These are phyloP conservation scores for Sporothrix luriei DNA, from an alignment of 2,329 filamentous ascomycete genomes.

Conservation along the genomic window DNA sequence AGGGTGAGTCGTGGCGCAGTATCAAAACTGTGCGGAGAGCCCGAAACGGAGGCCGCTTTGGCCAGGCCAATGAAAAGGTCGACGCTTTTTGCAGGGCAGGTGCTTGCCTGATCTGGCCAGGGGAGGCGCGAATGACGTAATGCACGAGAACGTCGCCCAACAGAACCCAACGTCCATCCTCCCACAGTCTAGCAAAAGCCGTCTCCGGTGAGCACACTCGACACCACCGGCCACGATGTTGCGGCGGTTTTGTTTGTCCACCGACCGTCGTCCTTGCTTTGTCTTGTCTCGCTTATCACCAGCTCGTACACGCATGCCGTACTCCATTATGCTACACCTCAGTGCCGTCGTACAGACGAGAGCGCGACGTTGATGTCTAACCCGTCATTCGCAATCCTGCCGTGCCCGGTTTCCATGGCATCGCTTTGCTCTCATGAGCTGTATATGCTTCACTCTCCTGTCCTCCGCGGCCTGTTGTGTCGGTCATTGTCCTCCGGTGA, in stretches of 20 bases:
- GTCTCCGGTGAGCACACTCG: neutral
- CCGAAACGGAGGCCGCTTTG: constrained; percentile 17
- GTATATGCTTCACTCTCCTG: neutral
- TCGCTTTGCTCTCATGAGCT: neutral
- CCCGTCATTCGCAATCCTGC: neutral
- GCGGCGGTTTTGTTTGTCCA: neutral
- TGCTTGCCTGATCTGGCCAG: neutral
- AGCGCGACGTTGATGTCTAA: neutral
- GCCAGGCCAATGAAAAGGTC: neutral
- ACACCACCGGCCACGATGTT: neutral
- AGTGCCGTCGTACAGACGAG: neutral
- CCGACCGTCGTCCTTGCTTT: neutral
- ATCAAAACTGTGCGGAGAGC: neutral
- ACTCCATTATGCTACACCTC: constrained; percentile 6
- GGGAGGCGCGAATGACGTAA: constrained; percentile 18
- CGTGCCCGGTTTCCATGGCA: neutral
- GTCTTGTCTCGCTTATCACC: constrained; percentile 7
- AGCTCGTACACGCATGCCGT: constrained; percentile 2
- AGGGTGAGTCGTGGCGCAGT: constrained; percentile 19
- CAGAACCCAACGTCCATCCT: neutral
- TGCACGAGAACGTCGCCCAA: neutral
- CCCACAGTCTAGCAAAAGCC: neutral
- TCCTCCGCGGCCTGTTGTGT: neutral
- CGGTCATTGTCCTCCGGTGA: neutral
- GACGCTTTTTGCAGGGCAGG: neutral